Percentiles rank a stretch among this genome's conserved stretches.
Conservation (phyloP, 306 rosid species). For the Quercus suber region DNA sequence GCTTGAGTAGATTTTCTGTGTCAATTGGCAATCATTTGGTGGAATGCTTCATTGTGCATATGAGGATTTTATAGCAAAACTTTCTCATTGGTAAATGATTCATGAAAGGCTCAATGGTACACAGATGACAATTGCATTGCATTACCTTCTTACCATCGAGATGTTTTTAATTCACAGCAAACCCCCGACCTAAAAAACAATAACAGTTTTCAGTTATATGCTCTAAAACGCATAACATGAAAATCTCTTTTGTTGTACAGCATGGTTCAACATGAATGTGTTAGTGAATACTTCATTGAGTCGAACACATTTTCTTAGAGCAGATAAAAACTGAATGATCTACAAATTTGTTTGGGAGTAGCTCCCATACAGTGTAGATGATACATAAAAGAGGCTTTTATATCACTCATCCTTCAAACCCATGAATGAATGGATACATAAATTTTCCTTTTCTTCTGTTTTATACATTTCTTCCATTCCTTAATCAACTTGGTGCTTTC, state of each 20-base stretch:
- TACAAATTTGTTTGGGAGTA: conserved; percentile 34
- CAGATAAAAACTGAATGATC: conserved; percentile 36
- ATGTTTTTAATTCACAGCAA: no score
- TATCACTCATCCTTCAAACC: conserved; percentile 32
- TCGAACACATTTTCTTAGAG: conserved; percentile 7
- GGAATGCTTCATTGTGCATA: conserved; percentile 44
- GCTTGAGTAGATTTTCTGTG: conserved; percentile 25
- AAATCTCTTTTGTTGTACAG: not conserved
- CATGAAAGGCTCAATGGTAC: conserved; percentile 22
- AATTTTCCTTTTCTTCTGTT: conserved; percentile 1
- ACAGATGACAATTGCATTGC: not conserved
- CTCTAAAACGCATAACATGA: not conserved
- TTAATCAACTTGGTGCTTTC: conserved; percentile 56
- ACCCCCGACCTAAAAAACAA: no score
- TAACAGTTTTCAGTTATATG: not conserved
- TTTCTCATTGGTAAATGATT: conserved; percentile 28
- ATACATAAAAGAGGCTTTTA: conserved; percentile 34
- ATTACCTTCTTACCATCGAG: not conserved
- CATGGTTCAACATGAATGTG: not conserved
- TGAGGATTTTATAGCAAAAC: conserved; percentile 33
- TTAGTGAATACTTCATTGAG: conserved; percentile 3
- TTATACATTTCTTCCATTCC: not conserved
- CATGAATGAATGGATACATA: conserved; percentile 31
- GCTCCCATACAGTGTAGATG: conserved; percentile 30
- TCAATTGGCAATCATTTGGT: conserved; percentile 19